Percentiles rank a stretch among this genome's conserved stretches.
phyloP scores from a whole-genome alignment of 352 stramenopile genomes.

The Pythium utonaiense region DNA sequence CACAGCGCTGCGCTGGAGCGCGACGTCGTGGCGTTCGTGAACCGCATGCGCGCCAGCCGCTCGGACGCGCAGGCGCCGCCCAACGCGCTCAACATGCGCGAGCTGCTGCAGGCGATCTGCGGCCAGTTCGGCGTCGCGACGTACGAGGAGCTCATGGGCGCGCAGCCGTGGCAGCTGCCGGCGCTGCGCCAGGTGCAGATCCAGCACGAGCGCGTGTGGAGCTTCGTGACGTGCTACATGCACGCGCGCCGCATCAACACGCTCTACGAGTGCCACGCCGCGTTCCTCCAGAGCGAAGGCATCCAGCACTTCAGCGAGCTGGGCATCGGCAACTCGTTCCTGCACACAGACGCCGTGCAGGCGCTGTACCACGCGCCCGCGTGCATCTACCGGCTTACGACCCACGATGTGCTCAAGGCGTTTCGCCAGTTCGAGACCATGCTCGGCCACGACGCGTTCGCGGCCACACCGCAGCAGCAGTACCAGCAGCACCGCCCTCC shows the following conservation, averaged over 20 bases:
- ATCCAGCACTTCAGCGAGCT: conserved; percentile 61
- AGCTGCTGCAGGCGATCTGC: conserved; percentile 52
- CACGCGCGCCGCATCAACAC: conserved; percentile 72
- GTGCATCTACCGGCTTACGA: conserved; percentile 52
- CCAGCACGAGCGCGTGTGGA: conserved; percentile 75
- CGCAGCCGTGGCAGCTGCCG: conserved; percentile 39
- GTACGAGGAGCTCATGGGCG: conserved; percentile 55
- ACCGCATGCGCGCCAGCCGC: conserved; percentile 43
- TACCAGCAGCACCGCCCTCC: conserved; percentile 26
- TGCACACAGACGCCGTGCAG: conserved; percentile 77
- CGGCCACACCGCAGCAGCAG: background rate
- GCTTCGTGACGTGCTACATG: conserved; percentile 73
- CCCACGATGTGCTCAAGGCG: conserved; percentile 57
- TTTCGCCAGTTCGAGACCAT: conserved; percentile 68
- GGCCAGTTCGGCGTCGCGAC: conserved; percentile 50
- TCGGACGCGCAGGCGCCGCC: conserved; percentile 45
- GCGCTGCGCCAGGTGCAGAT: conserved; percentile 52
- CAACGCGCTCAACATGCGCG: conserved; percentile 50
- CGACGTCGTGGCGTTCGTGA: conserved; percentile 60
- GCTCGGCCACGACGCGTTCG: conserved; percentile 61
- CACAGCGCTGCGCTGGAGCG: conserved; percentile 24
- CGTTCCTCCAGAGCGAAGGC: conserved; percentile 65
- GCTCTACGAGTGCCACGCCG: conserved; percentile 65
- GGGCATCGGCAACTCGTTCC: conserved; percentile 77
- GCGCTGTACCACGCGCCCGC: conserved; percentile 47